Evolutionary conservation across 2,329 filamentous ascomycete genomes (phyloP), one percentile per base, ranked within the genome.

Genomic region (Fusarium nodosum): DNA sequence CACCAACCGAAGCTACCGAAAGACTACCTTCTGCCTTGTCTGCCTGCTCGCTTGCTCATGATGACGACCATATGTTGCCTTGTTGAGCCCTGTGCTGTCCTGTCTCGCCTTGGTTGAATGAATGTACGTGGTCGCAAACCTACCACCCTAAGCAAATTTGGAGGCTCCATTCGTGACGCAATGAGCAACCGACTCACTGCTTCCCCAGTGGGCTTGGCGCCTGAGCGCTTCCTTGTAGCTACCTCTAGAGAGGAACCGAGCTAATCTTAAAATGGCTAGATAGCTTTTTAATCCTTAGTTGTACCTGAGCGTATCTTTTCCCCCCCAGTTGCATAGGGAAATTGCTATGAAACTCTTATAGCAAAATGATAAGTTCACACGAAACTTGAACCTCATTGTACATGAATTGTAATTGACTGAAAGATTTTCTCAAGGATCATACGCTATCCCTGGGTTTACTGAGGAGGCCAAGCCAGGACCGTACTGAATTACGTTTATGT

Each of bases 131-230:
- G 66, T 65, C 60, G 63, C 60, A 66, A 41, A 56, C 53, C 42
- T 55, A 30, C 22, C 36, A 39, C 11, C 36, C 39, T 58, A 24
- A 33, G 36, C 31, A 56, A 66, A 45, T 67, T 58, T 52, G 24
- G 38, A 39, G 64, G 54, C 46, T 62, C 68, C 68, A 71, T 71
- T 56, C 31, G 68, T 71, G 68, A 71, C 68, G 68, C 68, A 71
- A 71, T 71, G 34, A 53, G 54, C 41, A 50, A 58, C 55, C 52
- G 39, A 50, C 54, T 36, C 39, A 36, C 57, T 62, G 56, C 51
- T 68, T 53, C 56, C 67, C 59, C 59, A 56, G 58, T 56, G 44
- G 58, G 56, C 55, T 44, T 60, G 57, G 67, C 64, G 68, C 31
- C 42, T 53, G 44, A 47, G 33, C 69, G 61, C 66, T 70, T 70